Evolutionary conservation across 371 early-diverging fungal genomes (phyloP).

Genomic region (Cokeromyces recurvatus): DNA sequence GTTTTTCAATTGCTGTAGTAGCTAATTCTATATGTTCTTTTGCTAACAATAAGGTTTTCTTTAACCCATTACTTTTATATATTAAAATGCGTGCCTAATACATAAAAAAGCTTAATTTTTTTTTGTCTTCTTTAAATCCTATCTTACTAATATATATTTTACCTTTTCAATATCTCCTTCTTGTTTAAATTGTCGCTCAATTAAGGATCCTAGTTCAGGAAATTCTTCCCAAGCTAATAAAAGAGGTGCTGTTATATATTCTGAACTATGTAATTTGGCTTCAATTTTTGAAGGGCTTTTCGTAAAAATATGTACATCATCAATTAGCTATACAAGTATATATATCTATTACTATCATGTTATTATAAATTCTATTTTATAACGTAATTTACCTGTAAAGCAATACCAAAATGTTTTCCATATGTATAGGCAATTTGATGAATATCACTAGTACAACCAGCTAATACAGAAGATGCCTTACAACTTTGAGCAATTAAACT

Average conservation of each 20-base stretch:
- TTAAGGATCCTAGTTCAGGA: constrained; percentile 75
- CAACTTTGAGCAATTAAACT: constrained; percentile 93
- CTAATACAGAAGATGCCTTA: constrained; percentile 82
- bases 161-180: constrained; percentile 63
- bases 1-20: constrained; percentile 45
- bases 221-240: constrained; percentile 87
- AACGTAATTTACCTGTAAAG: constrained; percentile 88
- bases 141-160: constrained; percentile 3
- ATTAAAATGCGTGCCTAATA: constrained; percentile 62
- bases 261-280: constrained; percentile 83
- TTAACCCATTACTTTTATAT: constrained; percentile 65
- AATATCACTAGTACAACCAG: constrained; percentile 68
- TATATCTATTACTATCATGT: no score
- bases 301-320: constrained; percentile 90
- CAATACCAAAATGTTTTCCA: constrained; percentile 87
- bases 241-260: constrained; percentile 91
- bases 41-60: constrained; percentile 58
- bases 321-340: constrained; percentile 80
- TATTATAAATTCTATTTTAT: no score
- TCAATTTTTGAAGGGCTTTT: constrained; percentile 82
- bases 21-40: constrained; percentile 57
- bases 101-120: neutral
- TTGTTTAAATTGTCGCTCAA: constrained; percentile 76
- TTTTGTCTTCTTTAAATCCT: neutral
- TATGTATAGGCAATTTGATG: constrained; percentile 75